Base-by-base conservation (phyloP, 371 early-diverging fungal genomes). In the Capniomyces stellatus region DNA sequence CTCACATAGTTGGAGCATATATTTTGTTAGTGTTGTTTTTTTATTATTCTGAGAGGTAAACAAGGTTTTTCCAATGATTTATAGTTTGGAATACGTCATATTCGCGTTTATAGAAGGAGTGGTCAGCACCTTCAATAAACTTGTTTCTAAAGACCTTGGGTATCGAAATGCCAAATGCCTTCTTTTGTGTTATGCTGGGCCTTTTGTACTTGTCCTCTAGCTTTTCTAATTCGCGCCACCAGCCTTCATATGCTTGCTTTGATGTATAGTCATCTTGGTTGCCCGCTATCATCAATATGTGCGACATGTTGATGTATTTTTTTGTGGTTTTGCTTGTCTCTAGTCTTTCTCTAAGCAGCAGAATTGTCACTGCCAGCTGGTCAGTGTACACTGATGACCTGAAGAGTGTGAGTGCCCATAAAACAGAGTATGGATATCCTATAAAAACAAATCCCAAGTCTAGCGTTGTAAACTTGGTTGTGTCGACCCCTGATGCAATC, bases 401-500 rank as follows among this genome's bases (percentile, higher is more conserved):
- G 53, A 62, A 56, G 56, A 66, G 39, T 1, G 59, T 57, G 43
- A 66, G 57, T 2, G 54, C 59, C 67, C 67, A 66, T 28, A 66
- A 52, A 12, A 66, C 63, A 51, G 62, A 57, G 59, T 66, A 66
- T 3, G 67, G 67, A 39, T 52, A 66, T 54, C 67, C 62, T 49
- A 66, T 55, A 47, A 53, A 51, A 19, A 63, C 67, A 28, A 58
- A 63, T 57, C 59, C 58, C 29, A 66, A 25, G 52, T 46, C 50
- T 21, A 66, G 59, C 47, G 19, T 42, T 6, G 62, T 56, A 47
- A 57, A 66, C 43, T 65, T 62, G 23, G 21, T 44, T 15, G 62
- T 49, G 23, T 57, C 51, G 22, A 66, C 24, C 6, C 55, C 53
- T 3, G 63, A 55, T n/a, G 61, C 55, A 28, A 66, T 49, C 54